Evolutionary conservation across 2,329 filamentous ascomycete species (phyloP).

Genomic region (Fusarium sp.): DNA sequence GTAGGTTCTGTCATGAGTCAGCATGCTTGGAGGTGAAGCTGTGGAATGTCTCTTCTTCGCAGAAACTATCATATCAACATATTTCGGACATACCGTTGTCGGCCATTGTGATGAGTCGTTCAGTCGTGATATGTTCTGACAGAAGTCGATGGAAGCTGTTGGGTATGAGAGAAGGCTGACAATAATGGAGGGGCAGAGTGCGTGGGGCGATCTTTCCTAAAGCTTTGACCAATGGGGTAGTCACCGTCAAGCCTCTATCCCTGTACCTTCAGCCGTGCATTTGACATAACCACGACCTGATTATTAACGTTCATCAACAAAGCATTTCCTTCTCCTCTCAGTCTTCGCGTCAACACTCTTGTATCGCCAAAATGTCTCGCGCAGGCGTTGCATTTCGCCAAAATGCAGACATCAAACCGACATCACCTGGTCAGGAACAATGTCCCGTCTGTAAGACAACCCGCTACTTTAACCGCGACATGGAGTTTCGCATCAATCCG

Average conservation of each 20-base stretch:
- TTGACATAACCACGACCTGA: neutral
- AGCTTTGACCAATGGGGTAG: conserved; percentile 39
- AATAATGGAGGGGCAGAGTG: conserved; percentile 41
- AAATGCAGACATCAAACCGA: conserved; percentile 27
- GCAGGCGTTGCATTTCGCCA: conserved; percentile 48
- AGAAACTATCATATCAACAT: neutral
- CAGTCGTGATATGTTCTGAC: conserved; percentile 9
- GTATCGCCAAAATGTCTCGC: conserved; percentile 44
- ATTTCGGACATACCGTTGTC: conserved; percentile 48
- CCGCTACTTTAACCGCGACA: conserved; percentile 92
- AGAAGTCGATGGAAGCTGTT: conserved; percentile 39
- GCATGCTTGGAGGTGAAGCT: neutral
- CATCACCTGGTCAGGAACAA: conserved; percentile 64
- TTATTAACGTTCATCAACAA: conserved; percentile 15
- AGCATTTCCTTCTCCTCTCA: neutral
- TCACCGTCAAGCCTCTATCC: conserved; percentile 6
- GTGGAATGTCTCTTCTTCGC: accelerated
- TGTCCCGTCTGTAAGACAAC: conserved; percentile 98
- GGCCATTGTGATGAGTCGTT: conserved; percentile 50
- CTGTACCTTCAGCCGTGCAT: conserved; percentile 41
- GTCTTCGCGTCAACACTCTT: neutral
- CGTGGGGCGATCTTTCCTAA: neutral
- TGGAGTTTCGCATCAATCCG: conserved; percentile 95
- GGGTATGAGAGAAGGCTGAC: conserved; percentile 47
- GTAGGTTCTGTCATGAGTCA: conserved; percentile 57